Evolutionary conservation across 2,329 filamentous ascomycete genomes (phyloP).

Genomic region (Dactylonectria estremocensis): DNA sequence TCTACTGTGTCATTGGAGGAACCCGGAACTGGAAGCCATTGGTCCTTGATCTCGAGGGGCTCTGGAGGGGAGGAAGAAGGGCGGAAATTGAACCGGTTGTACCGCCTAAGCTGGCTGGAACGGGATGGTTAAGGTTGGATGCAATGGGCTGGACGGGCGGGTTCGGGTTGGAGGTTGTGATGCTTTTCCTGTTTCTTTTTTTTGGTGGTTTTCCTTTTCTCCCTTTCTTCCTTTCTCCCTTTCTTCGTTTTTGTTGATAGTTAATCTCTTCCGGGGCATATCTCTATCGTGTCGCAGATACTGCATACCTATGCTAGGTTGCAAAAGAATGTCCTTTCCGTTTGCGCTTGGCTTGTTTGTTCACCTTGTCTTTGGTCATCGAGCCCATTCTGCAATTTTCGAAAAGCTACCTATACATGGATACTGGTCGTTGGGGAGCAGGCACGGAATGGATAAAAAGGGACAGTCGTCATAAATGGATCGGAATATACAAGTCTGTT

Average conservation of each 20-base stretch:
- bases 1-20: conserved; percentile 3
- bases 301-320: conserved; percentile 33
- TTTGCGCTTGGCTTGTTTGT: background rate
- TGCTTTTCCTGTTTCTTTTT: conserved; percentile 31
- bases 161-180: conserved; percentile 37
- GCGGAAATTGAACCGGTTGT: conserved; percentile 7
- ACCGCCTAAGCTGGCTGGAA: conserved; percentile 21
- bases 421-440: background rate
- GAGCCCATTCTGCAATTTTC: conserved; percentile 1
- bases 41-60: conserved; percentile 4
- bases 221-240: conserved; percentile 12
- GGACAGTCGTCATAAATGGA: background rate
- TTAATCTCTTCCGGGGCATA: conserved; percentile 33
- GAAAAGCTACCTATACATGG: background rate
- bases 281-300: conserved; percentile 29
- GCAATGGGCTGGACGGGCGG: conserved; percentile 24
- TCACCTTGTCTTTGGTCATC: background rate
- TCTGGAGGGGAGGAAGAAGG: background rate
- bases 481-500: background rate
- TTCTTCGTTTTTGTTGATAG: conserved; percentile 34
- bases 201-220: conserved; percentile 11
- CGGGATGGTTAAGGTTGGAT: conserved; percentile 23
- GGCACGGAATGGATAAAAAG: conserved; percentile 4
- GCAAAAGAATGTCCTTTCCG: conserved; percentile 29
- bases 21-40: background rate